These are phyloP conservation scores for Fusarium keratoplasticum DNA, from an alignment of 2,329 filamentous ascomycete species.

Conservation along the genomic window DNA sequence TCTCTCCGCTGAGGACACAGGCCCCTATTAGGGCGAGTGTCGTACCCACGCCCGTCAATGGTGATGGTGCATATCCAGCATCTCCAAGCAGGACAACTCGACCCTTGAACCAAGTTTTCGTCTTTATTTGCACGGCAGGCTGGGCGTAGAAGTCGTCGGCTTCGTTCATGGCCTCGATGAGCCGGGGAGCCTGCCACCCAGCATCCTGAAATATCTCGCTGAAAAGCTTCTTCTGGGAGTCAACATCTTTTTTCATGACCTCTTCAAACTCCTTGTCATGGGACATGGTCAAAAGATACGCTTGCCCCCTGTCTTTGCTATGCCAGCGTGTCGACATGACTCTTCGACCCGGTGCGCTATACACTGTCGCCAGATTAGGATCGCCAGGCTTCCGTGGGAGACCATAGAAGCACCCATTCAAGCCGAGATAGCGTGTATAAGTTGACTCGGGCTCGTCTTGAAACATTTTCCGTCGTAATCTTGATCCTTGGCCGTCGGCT, in stretches of 20 bases:
- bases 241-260: slow-evolving; percentile 33
- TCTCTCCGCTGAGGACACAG: slow-evolving; percentile 63
- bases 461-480: slow-evolving; percentile 14
- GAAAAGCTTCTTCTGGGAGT: slow-evolving; percentile 54
- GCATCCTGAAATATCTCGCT: slow-evolving; percentile 55
- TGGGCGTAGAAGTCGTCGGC: slow-evolving; percentile 59
- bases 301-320: slow-evolving; percentile 38
- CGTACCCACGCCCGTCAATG: slow-evolving; percentile 62
- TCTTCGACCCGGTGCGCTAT: slow-evolving; percentile 18
- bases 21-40: slow-evolving; percentile 58
- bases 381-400: slow-evolving; percentile 8
- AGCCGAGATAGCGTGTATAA: slow-evolving; percentile 6
- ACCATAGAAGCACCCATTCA: slow-evolving; percentile 27
- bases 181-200: slow-evolving; percentile 58
- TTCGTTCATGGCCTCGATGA: slow-evolving; percentile 50
- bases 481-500: slow-evolving; percentile 29
- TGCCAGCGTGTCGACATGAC: slow-evolving; percentile 30
- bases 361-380: slow-evolving; percentile 22
- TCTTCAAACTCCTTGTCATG: slow-evolving; percentile 44
- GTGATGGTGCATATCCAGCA: slow-evolving; percentile 59
- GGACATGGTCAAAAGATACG: slow-evolving; percentile 45
- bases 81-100: slow-evolving; percentile 61
- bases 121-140: slow-evolving; percentile 56
- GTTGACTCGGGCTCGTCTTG: slow-evolving; percentile 16
- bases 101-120: slow-evolving; percentile 49